phyloP scores from a whole-genome alignment of 305 asterid genomes.

The Solanum chacoense region DNA sequence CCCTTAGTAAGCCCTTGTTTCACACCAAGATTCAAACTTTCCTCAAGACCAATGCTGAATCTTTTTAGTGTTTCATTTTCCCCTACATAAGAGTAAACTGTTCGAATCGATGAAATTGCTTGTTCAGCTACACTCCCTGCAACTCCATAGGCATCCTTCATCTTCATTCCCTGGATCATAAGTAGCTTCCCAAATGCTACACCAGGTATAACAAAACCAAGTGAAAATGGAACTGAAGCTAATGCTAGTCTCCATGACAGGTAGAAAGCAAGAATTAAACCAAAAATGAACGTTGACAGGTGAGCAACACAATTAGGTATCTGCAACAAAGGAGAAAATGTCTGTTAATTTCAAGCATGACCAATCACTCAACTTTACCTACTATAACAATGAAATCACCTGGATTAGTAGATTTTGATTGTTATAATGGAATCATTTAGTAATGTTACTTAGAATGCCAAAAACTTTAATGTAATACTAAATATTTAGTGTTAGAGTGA shows the following conservation, averaged over 20 bases:
- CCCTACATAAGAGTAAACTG: slow-evolving; percentile 67
- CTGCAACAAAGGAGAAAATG: slow-evolving; percentile 17
- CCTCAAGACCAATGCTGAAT: slow-evolving; percentile 45
- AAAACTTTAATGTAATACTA: too few species aligned
- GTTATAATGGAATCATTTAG: neutral
- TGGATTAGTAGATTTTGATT: neutral
- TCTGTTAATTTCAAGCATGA: neutral
- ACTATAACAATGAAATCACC: neutral
- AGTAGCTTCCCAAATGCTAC: slow-evolving; percentile 51
- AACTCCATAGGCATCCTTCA: slow-evolving; percentile 42
- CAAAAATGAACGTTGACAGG: slow-evolving; percentile 36
- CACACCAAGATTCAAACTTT: slow-evolving; percentile 45
- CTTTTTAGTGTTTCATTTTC: slow-evolving; percentile 41
- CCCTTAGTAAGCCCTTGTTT: slow-evolving; percentile 65
- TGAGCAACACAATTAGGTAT: slow-evolving; percentile 62
- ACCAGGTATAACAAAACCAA: slow-evolving; percentile 51
- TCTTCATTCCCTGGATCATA: slow-evolving; percentile 40
- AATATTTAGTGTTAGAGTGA: neutral
- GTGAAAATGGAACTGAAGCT: slow-evolving; percentile 51
- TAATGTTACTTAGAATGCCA: neutral
- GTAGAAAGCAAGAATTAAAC: slow-evolving; percentile 40
- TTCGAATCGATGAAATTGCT: slow-evolving; percentile 56
- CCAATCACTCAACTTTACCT: neutral
- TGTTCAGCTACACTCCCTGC: slow-evolving; percentile 69
- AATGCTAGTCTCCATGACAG: slow-evolving; percentile 74